These are phyloP conservation scores for Cercospora sp. DNA, from an alignment of 2,329 filamentous ascomycete genomes.

Conservation along the genomic window DNA sequence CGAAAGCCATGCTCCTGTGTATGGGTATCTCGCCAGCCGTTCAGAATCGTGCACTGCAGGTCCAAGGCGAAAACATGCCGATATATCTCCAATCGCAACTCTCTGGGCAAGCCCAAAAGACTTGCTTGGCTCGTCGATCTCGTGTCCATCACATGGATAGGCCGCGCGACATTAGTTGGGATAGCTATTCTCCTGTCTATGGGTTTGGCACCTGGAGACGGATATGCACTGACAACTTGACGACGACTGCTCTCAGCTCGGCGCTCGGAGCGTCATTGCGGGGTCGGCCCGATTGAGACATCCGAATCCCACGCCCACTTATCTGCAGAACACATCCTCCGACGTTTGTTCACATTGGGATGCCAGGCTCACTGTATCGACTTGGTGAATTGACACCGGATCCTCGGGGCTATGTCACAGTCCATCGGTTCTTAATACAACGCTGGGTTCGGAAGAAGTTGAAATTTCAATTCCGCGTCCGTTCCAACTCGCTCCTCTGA, in stretches of 20 bases:
- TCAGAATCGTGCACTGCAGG: slow-evolving; percentile 14
- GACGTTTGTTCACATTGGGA: not conserved
- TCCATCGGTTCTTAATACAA: not conserved
- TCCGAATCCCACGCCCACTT: not conserved
- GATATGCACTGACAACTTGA: not conserved
- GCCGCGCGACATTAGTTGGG: not conserved
- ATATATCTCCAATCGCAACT: slow-evolving; percentile 25
- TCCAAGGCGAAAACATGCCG: slow-evolving; percentile 21
- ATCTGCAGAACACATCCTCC: not conserved
- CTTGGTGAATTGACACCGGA: not conserved
- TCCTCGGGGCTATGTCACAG: not conserved
- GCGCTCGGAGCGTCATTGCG: not conserved
- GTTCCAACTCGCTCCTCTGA: too few species aligned
- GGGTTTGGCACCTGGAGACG: not conserved
- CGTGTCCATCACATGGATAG: not conserved
- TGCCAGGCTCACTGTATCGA: not conserved
- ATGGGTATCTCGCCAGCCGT: slow-evolving; percentile 18
- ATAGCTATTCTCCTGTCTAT: not conserved
- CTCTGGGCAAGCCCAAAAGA: slow-evolving; percentile 21
- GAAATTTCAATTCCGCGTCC: not conserved
- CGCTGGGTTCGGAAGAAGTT: not conserved
- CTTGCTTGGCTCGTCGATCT: slow-evolving; percentile 12
- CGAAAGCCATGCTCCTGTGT: slow-evolving; percentile 43
- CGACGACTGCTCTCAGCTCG: not conserved
- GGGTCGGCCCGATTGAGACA: not conserved